Conservation (phyloP, 2,329 filamentous ascomycete genomes). For the Nigrograna mackinnonii region DNA sequence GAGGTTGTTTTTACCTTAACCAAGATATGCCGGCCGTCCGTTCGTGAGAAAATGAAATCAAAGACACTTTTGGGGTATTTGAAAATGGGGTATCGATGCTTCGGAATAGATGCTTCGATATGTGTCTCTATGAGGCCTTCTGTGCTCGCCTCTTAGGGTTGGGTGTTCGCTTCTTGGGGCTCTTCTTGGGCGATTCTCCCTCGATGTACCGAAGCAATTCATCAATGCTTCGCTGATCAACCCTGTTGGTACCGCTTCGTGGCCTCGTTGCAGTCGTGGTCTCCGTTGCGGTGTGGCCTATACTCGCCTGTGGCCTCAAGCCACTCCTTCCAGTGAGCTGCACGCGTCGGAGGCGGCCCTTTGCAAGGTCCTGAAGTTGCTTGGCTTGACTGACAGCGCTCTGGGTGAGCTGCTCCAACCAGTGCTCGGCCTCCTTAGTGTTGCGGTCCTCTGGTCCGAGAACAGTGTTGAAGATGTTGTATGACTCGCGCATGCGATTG, state of each 20-base stretch:
- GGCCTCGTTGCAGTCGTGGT: constrained; percentile 43
- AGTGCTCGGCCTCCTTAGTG: constrained; percentile 95
- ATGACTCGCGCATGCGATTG: constrained; percentile 91
- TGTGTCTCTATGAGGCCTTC: constrained; percentile 17
- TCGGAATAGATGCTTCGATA: too few species aligned
- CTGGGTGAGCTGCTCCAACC: constrained; percentile 94
- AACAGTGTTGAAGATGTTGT: constrained; percentile 88
- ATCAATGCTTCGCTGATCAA: constrained; percentile 85
- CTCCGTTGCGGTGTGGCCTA: constrained; percentile 60
- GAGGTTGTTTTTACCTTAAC: too few species aligned
- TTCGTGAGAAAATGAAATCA: too few species aligned
- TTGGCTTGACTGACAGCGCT: constrained; percentile 94
- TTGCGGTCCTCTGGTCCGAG: constrained; percentile 92
- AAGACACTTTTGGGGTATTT: too few species aligned
- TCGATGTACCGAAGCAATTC: constrained; percentile 95
- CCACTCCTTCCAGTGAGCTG: constrained; percentile 62
- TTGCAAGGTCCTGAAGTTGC: constrained; percentile 85
- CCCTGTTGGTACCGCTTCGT: constrained; percentile 39
- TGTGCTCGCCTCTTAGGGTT: constrained; percentile 47
- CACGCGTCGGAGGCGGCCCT: constrained; percentile 71
- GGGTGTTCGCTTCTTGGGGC: constrained; percentile 48
- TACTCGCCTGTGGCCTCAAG: constrained; percentile 64
- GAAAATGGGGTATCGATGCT: too few species aligned
- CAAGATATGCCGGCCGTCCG: too few species aligned
- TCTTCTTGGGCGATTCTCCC: constrained; percentile 56